Conservation (phyloP, 169 alveolate genomes). For the Cryptosporidium sp. region DNA sequence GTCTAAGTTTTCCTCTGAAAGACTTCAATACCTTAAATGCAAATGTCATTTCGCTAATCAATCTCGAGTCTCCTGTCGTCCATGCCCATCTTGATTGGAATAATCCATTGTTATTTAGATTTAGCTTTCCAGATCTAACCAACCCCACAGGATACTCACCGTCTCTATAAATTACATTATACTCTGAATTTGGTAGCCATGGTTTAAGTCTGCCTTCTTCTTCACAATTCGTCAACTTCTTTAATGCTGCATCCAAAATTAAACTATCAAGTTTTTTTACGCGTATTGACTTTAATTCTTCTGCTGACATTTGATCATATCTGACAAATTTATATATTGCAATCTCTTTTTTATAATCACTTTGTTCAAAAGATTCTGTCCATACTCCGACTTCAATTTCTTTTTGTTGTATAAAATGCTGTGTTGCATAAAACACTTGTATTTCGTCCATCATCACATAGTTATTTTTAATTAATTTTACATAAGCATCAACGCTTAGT, state of each 20-base stretch:
- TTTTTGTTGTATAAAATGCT: slow-evolving; percentile 46
- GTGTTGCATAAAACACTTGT: slow-evolving; percentile 70
- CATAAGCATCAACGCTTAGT: slow-evolving; percentile 59
- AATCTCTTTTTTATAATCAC: slow-evolving; percentile 29
- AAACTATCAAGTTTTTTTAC: slow-evolving; percentile 54
- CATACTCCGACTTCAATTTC: slow-evolving; percentile 53
- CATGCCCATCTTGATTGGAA: slow-evolving; percentile 71
- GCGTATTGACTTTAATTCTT: slow-evolving; percentile 43
- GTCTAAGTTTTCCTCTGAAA: slow-evolving; percentile 52
- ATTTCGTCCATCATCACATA: slow-evolving; percentile 72
- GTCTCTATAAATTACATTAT: slow-evolving; percentile 52
- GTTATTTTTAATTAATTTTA: slow-evolving; percentile 21
- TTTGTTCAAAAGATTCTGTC: slow-evolving; percentile 20
- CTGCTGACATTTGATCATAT: slow-evolving; percentile 73
- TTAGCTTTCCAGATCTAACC: slow-evolving; percentile 13
- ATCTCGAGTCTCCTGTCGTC: slow-evolving; percentile 71
- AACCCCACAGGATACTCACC: slow-evolving; percentile 66
- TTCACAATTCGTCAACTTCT: slow-evolving; percentile 43
- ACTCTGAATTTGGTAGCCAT: slow-evolving; percentile 66
- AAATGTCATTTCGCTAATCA: slow-evolving; percentile 71
- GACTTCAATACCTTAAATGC: slow-evolving; percentile 58
- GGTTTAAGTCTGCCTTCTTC: slow-evolving; percentile 58
- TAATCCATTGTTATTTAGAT: background rate
- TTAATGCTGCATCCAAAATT: slow-evolving; percentile 59
- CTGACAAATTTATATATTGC: slow-evolving; percentile 42